Evolutionary conservation across 306 rosid genomes (phyloP), one percentile per base, ranked within the genome.

Genomic region (Acacia acuminata): DNA sequence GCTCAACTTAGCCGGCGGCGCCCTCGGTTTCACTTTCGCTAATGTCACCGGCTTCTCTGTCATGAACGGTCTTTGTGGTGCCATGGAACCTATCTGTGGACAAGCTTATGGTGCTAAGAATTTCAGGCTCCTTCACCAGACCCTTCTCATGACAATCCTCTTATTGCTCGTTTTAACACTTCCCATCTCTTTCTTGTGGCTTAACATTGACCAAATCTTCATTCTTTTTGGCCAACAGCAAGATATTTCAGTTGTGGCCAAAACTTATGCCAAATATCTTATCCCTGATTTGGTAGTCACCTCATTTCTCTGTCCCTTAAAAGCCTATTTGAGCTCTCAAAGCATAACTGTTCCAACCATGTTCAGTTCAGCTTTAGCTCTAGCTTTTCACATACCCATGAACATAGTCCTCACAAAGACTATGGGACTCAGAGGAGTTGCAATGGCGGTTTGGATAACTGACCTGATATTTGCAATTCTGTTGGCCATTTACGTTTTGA

Each of bases 41-140:
- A 96, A 96, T 61, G 98, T 96, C 80, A 96, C 98, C 0, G 98
- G 98, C 43, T 96, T 93, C 85, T 91, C 99, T 22, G 88, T 96
- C 78, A 83, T 93, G 86, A 96, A 82, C 22, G 99, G 99, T 38
- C 93, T 96, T 1, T 91, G 87, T 30, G 86, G 85, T 24, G 94
- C 98, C 84, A 96, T 96, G 97, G 99, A 96, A 77, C 91, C 98
- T n/a, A 89, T 96, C 14, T 93, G 97, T 30, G 99, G 99, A 64
- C 99, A 96, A 82, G 99, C 99, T 77, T 88, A 79, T 69, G 98
- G 99, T 4, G 99, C 96, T 4, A 92, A 85, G 61, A 96, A 91
- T 72, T 77, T 85, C 44, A 90, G 48, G 77, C 97, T 96, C 82
- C 98, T 96, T 50, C 99, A 90, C 78, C 91, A 89, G 79, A 91